phyloP scores from a whole-genome alignment of 202 grass and related monocot species.

The Eragrostis tef region DNA sequence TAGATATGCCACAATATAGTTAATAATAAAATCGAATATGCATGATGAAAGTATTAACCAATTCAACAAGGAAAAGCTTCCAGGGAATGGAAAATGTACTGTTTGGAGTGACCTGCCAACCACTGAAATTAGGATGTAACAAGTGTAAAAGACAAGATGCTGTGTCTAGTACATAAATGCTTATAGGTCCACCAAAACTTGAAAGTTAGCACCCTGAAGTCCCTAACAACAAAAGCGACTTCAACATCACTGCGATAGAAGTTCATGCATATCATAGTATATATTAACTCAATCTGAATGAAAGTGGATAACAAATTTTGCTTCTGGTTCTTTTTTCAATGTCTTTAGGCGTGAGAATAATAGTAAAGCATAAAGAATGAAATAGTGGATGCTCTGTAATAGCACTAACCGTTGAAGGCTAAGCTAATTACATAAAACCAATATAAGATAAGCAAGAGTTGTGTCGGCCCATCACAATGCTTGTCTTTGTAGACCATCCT shows the following conservation, averaged over 20 bases:
- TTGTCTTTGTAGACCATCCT: constrained; percentile 8
- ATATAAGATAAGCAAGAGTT: constrained; percentile 17
- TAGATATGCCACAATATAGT: background rate
- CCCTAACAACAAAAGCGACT: too few relatives aligned
- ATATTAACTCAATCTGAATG: background rate
- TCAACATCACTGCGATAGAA: too few relatives aligned
- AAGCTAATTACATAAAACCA: constrained; percentile 22
- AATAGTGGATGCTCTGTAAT: background rate
- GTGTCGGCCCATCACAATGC: constrained; percentile 4
- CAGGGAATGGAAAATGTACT: background rate
- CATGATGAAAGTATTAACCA: background rate
- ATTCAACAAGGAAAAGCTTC: background rate
- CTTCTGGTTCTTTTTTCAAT: background rate
- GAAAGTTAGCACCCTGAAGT: too few relatives aligned
- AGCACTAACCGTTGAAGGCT: constrained; percentile 25
- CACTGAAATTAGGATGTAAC: background rate
- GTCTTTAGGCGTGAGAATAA: background rate
- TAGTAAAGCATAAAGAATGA: background rate
- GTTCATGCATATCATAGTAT: background rate
- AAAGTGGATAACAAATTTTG: too few relatives aligned
- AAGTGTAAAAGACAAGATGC: background rate
- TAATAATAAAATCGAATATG: background rate
- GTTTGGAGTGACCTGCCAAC: background rate
- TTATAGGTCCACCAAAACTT: background rate
- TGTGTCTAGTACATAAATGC: background rate